Evolutionary conservation across 2,329 filamentous ascomycete species (phyloP).

Genomic region (Hypoxylon rubiginosum): DNA sequence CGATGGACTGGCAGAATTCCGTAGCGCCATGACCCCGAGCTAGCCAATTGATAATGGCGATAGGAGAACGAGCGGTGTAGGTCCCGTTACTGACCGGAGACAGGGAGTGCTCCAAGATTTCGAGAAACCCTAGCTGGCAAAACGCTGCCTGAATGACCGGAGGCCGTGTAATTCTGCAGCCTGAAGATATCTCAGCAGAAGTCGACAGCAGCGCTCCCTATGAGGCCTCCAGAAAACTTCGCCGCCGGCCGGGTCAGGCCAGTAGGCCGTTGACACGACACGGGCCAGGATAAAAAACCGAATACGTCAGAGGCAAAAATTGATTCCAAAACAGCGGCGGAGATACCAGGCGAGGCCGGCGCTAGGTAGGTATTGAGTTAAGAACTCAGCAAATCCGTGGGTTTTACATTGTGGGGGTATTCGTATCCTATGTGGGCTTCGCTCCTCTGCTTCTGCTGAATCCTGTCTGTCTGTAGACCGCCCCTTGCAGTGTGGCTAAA

Average conservation of each 20-base stretch:
- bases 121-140: neutral
- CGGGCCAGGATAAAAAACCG: slow-evolving; percentile 15
- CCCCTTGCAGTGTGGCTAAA: slow-evolving; percentile 14
- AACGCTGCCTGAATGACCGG: slow-evolving; percentile 19
- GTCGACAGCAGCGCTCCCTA: slow-evolving; percentile 8
- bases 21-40: slow-evolving; percentile 12
- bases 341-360: neutral
- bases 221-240: slow-evolving; percentile 35
- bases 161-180: slow-evolving; percentile 8
- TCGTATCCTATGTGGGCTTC: slow-evolving; percentile 22
- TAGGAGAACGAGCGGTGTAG: slow-evolving; percentile 17
- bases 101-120: slow-evolving; percentile 6
- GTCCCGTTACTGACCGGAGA: slow-evolving; percentile 4
- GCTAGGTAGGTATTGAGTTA: neutral
- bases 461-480: slow-evolving; percentile 4
- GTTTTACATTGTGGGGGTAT: slow-evolving; percentile 20
- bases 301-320: slow-evolving; percentile 38
- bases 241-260: slow-evolving; percentile 33
- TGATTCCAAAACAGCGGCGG: slow-evolving; percentile 1
- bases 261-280: slow-evolving; percentile 40
- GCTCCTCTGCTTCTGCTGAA: slow-evolving; percentile 12
- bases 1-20: slow-evolving; percentile 19
- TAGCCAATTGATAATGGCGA: slow-evolving; percentile 28
- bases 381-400: slow-evolving; percentile 19
- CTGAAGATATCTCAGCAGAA: slow-evolving; percentile 9